Evolutionary conservation across 805 yeast species (phyloP), one percentile per base, ranked within the genome.

Genomic region (Teunomyces atbi): DNA sequence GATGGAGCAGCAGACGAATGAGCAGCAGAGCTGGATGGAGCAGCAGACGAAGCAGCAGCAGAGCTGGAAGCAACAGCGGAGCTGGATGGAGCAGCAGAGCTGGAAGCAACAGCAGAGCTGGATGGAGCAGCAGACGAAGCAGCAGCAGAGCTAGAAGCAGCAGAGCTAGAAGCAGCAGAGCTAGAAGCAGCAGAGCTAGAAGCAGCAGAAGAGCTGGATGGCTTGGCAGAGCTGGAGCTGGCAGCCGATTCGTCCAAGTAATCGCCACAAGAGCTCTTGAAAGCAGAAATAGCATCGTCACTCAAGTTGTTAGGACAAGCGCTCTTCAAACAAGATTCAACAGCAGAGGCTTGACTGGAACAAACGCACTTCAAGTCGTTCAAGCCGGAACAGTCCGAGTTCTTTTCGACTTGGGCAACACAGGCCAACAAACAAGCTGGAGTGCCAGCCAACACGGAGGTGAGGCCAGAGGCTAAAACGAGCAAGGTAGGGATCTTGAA

Each of bases 351-450:
- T 57, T 86, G 81, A 45, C 73, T 71, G 36, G 76, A 65, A 68
- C 96, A 87, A 57, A 86, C 68, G 74, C 96, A 89, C 36, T 69
- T 58, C 54, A 88, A 72, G 60, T 86, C 81, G 64, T 78, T 79
- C 64, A 89, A 65, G 47, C 82, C 72, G 48, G 70, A 55, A 68
- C 94, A 86, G 40, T 70, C 49, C 35, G 79, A 66, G 12, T 82
- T 75, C 63, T 78, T 78, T 51, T 77, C 73, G 46, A 86, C 91
- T 59, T 80, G 76, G 47, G 89, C 78, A 48, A 87, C 92, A 79
- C 96, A 89, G 34, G 96, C 95, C 65, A 90, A 75, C 55, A 90
- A 71, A 75, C 96, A 90, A 32, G 97, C 96, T 50, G 97, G 96
- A 43, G 96, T 94, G 45, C 87, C 84, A 39, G 81, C 78, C 26